Evolutionary conservation across 768 basidiomycete species (phyloP).

Genomic region (Boletus edulis): DNA sequence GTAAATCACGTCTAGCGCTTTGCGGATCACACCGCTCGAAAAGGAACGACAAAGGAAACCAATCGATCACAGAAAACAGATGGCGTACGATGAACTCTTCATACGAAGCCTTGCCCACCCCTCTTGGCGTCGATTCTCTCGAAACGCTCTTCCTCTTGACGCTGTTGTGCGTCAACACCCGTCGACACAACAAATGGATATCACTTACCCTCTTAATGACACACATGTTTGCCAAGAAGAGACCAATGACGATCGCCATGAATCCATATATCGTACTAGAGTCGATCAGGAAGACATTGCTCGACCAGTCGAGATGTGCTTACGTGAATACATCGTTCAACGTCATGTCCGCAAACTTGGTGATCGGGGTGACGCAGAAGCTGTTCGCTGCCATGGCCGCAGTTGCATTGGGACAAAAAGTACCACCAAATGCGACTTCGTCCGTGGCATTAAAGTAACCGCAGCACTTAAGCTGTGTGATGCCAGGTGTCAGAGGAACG

Average conservation of each 20-base stretch:
- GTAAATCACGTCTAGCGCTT: slow-evolving; percentile 1
- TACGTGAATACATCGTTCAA: slow-evolving; percentile 86
- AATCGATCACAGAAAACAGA: neutral
- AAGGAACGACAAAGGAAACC: neutral
- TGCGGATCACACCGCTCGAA: neutral
- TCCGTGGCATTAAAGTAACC: slow-evolving; percentile 78
- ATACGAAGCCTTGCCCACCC: slow-evolving; percentile 85
- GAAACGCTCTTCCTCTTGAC: slow-evolving; percentile 80
- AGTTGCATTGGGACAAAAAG: slow-evolving; percentile 50
- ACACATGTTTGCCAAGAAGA: slow-evolving; percentile 81
- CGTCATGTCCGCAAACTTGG: slow-evolving; percentile 63
- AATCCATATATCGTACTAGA: slow-evolving; percentile 72
- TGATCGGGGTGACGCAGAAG: slow-evolving; percentile 74
- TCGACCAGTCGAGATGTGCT: slow-evolving; percentile 12
- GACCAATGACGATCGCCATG: slow-evolving; percentile 71
- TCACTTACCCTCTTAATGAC: slow-evolving; percentile 73
- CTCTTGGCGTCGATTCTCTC: slow-evolving; percentile 87
- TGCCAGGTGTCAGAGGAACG: neutral
- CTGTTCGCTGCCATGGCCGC: slow-evolving; percentile 38
- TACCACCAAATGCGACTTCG: slow-evolving; percentile 55
- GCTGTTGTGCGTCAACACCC: slow-evolving; percentile 40
- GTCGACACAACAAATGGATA: neutral
- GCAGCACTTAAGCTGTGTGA: slow-evolving; percentile 70
- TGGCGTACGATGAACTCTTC: slow-evolving; percentile 16
- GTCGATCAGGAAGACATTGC: neutral